Conservation (phyloP, 768 basidiomycete genomes). For the Lentinula guzmanii region DNA sequence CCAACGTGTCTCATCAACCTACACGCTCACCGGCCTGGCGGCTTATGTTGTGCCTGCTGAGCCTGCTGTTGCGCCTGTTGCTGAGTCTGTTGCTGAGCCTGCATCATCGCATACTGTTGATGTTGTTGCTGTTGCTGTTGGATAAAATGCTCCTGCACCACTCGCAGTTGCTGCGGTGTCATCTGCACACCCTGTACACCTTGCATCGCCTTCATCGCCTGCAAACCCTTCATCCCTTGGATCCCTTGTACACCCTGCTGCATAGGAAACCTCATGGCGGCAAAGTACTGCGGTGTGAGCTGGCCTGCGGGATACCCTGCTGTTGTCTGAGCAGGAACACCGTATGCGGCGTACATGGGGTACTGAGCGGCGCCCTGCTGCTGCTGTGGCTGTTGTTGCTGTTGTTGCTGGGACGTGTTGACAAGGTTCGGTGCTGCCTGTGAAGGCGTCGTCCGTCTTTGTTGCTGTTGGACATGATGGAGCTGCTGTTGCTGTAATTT, state of each 20-base stretch:
- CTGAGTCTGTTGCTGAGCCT: background rate
- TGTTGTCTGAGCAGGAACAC: background rate
- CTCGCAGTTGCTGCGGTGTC: background rate
- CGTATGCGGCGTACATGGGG: background rate
- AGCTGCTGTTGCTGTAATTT: background rate
- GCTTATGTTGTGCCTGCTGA: background rate
- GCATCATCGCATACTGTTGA: background rate
- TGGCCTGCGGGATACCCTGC: background rate
- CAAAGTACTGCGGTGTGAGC: background rate
- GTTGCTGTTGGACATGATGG: background rate
- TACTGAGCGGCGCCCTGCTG: background rate
- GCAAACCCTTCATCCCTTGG: background rate
- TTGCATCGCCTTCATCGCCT: background rate
- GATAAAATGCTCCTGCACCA: background rate
- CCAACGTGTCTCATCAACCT: no score
- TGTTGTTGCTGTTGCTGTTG: background rate
- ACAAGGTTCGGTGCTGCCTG: background rate
- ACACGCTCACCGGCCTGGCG: background rate
- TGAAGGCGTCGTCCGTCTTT: background rate
- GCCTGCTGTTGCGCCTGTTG: background rate
- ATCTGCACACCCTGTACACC: background rate
- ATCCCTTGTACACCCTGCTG: no score
- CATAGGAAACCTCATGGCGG: background rate
- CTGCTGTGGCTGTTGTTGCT: background rate
- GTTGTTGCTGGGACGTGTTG: background rate